A percentile compares a stretch with the other conserved stretches of the same genome.
Evolutionary conservation across 768 basidiomycete genomes (phyloP).

Genomic region (Mycena indigotica): DNA sequence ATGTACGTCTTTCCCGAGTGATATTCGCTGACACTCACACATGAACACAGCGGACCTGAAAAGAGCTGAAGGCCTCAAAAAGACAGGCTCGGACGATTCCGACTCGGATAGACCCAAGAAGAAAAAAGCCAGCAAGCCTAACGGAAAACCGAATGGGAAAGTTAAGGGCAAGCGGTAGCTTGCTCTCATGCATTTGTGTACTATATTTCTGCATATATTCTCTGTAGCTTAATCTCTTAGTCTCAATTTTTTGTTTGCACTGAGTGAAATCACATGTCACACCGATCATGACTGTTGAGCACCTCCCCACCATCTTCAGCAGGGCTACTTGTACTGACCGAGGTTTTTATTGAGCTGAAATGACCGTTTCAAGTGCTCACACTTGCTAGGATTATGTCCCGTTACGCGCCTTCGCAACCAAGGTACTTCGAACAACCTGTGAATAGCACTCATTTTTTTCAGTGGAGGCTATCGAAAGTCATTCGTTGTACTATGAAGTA

Average conservation of each 20-base stretch:
- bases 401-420: slow-evolving; percentile 43
- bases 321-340: slow-evolving; percentile 59
- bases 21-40: slow-evolving; percentile 1
- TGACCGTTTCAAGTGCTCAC: not conserved
- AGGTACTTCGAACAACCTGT: slow-evolving; percentile 18
- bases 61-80: slow-evolving; percentile 15
- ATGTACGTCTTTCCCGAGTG: slow-evolving; percentile 47
- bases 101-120: slow-evolving; percentile 24
- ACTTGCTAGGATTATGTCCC: slow-evolving; percentile 61
- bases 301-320: slow-evolving; percentile 48
- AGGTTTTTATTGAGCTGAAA: not conserved
- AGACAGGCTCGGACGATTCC: slow-evolving; percentile 19
- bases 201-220: slow-evolving; percentile 9
- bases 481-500: slow-evolving; percentile 78
- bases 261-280: not conserved
- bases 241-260: not conserved
- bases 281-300: slow-evolving; percentile 12
- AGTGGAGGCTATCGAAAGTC: slow-evolving; percentile 53
- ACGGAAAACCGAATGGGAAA: slow-evolving; percentile 45
- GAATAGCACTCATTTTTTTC: not conserved
- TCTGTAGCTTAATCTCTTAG: slow-evolving; percentile 2
- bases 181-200: not conserved
- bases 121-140: slow-evolving; percentile 32
- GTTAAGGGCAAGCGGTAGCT: slow-evolving; percentile 33
- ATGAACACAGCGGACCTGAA: slow-evolving; percentile 20